Evolutionary conservation across 331 rosid genomes (phyloP).

Genomic region (Rhamnella rubrinervis): DNA sequence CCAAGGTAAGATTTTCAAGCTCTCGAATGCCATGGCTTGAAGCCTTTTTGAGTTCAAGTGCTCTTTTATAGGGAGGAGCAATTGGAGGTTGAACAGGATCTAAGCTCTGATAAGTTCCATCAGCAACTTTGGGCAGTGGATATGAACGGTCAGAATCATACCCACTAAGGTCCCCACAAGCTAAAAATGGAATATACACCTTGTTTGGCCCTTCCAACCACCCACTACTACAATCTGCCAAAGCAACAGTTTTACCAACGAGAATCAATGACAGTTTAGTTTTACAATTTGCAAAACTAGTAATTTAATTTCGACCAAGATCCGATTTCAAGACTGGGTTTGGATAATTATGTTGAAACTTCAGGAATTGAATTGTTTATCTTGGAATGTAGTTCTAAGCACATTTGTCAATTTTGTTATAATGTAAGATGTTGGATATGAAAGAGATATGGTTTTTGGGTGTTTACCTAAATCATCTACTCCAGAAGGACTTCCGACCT

Average conservation of each 20-base stretch:
- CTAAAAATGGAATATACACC: constrained; percentile 80
- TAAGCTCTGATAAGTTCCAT: constrained; percentile 68
- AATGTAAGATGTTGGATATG: background rate
- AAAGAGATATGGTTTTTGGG: constrained; percentile 2
- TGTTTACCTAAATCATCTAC: constrained; percentile 75
- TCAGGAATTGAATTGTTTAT: background rate
- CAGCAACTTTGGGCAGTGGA: constrained; percentile 61
- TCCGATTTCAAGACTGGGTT: background rate
- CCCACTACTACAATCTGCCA: constrained; percentile 81
- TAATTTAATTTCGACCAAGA: background rate
- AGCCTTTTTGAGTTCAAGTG: constrained; percentile 80
- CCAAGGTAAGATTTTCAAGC: constrained; percentile 60
- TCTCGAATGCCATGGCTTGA: constrained; percentile 67
- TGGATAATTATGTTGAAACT: background rate
- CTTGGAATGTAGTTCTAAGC: background rate
- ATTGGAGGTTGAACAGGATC: constrained; percentile 85
- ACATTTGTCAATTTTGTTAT: background rate
- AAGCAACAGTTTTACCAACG: background rate
- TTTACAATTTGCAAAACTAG: background rate
- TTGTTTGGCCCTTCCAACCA: constrained; percentile 88
- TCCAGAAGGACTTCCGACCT: constrained; percentile 95
- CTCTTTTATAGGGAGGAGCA: constrained; percentile 71
- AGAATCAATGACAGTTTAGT: background rate
- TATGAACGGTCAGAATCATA: constrained; percentile 66
- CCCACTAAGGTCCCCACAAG: constrained; percentile 66